Base-by-base conservation (phyloP, 306 rosid genomes). In the Luffa aegyptiaca region DNA sequence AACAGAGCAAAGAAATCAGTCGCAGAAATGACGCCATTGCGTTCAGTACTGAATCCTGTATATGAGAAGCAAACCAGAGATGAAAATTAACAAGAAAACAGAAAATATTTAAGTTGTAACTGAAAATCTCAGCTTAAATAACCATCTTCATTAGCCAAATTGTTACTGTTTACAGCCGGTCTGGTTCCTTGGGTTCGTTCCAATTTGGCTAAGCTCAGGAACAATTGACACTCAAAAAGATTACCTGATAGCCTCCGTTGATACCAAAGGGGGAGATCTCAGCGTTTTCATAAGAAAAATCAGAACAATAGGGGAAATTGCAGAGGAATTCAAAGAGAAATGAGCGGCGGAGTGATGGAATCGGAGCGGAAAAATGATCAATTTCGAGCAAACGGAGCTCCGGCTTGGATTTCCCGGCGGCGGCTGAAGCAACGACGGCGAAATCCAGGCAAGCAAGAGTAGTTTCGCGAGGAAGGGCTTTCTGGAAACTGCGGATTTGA, bases 401-500 rank as follows among this genome's bases (percentile, higher is more conserved):
- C 48, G 63, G 31, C 59, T 31, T 10, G 98, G 97, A 5, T 71
- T 92, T 10, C 93, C 97, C 18, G 91, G 97, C 21, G 91, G 83
- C 10, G 52, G 70, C 44, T 10, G 45, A 13, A 35, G 45, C 70
- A 16, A 35, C 71, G 49, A 16, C 11, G 31, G 56, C 4, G 76
- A 44, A 70, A 70, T 70, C 55, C 37, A 70, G 55, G 17, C 81
- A 7, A 77, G 44, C 33, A 89, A 87, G 53, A 56, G 78, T 20
- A 78, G 16, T 44, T 77, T 55, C 48, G 91, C 85, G 86, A 88
- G 94, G 78, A 26, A 26, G 31, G 91, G 89, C 35, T 94, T 94
- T 65, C 80, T 86, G 0, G 88, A 87, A 3, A 85, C 90, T 13
- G 87, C 91, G 48, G 95, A 94, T 88, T 86, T 91, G 91, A 91